Percentiles rank a stretch among this genome's conserved stretches.
These are phyloP conservation scores for Wallacemonas sp. DNA, from an alignment of 208 protist genomes.

Conservation along the genomic window DNA sequence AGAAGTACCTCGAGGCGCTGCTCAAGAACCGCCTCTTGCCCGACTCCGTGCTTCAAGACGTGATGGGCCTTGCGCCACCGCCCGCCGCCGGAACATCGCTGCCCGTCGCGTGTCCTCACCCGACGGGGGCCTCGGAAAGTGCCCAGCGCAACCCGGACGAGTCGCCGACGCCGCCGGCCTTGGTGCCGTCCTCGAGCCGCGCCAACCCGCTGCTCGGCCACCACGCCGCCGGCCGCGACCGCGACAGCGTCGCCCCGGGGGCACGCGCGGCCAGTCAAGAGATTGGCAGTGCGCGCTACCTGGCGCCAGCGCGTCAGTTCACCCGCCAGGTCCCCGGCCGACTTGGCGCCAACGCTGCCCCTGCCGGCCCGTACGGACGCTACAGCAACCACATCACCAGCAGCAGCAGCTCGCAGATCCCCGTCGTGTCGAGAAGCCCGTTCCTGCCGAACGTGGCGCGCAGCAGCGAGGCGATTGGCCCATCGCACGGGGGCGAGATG, in stretches of 20 bases:
- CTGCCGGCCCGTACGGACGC: background rate
- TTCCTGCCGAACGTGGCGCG: constrained; percentile 3
- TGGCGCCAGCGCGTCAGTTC: background rate
- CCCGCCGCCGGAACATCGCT: background rate
- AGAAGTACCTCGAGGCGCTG: constrained; percentile 73
- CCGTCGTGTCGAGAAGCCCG: background rate
- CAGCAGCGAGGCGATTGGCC: constrained; percentile 6
- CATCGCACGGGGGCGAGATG: constrained; percentile 20
- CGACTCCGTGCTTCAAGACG: constrained; percentile 25
- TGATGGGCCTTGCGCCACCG: background rate
- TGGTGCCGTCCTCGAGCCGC: background rate
- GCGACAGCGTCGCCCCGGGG: background rate
- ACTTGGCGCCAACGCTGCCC: constrained; percentile 8
- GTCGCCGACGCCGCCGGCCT: constrained; percentile 1
- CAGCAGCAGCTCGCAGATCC: constrained; percentile 9
- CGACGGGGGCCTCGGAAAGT: too few relatives aligned
- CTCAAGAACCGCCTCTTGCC: constrained; percentile 69
- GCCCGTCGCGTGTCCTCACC: constrained; percentile 12
- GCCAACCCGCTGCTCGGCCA: too few relatives aligned
- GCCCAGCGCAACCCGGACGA: background rate
- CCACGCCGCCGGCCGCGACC: background rate
- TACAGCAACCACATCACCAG: constrained; percentile 7
- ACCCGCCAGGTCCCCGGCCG: constrained; percentile 10
- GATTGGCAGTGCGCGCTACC: background rate
- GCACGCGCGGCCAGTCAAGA: constrained; percentile 5